Evolutionary conservation across 306 rosid genomes (phyloP).

Genomic region (Begonia peltatifolia): DNA sequence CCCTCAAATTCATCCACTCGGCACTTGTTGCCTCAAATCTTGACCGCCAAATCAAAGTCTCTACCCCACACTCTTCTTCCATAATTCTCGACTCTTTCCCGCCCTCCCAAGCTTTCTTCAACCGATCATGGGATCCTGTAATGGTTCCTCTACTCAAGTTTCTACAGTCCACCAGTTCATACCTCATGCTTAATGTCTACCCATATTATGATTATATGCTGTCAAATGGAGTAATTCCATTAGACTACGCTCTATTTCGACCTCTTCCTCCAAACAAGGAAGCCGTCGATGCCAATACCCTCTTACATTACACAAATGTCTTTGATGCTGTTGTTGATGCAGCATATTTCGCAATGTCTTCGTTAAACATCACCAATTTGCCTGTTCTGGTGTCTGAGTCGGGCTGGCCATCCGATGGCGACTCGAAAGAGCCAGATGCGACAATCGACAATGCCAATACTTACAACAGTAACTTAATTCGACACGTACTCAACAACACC

Average conservation of each 20-base stretch:
- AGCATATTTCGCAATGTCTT: constrained; percentile 75
- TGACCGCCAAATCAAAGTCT: constrained; percentile 68
- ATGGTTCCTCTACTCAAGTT: constrained; percentile 70
- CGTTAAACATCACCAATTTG: constrained; percentile 59
- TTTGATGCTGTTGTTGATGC: constrained; percentile 92
- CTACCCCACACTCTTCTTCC: constrained; percentile 74
- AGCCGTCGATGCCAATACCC: constrained; percentile 85
- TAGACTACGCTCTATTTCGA: constrained; percentile 83
- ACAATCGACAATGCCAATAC: constrained; percentile 73
- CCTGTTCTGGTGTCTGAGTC: constrained; percentile 76
- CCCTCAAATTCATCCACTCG: constrained; percentile 75
- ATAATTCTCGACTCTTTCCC: constrained; percentile 85
- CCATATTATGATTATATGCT: constrained; percentile 84
- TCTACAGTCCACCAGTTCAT: constrained; percentile 70
- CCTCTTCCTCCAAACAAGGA: constrained; percentile 89
- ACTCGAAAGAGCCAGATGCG: constrained; percentile 60
- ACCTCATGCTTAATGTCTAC: constrained; percentile 80
- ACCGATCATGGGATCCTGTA: constrained; percentile 81
- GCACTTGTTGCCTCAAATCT: constrained; percentile 84
- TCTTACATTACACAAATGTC: constrained; percentile 84
- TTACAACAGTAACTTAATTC: constrained; percentile 81
- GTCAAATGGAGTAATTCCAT: constrained; percentile 65
- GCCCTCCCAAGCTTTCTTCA: constrained; percentile 90
- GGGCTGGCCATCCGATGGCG: constrained; percentile 98
- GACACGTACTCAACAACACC: constrained; percentile 72